Percentiles rank a stretch among this genome's conserved stretches.
Conservation (phyloP, 495 filamentous ascomycete genomes). For the Podospora pseudocomata region DNA sequence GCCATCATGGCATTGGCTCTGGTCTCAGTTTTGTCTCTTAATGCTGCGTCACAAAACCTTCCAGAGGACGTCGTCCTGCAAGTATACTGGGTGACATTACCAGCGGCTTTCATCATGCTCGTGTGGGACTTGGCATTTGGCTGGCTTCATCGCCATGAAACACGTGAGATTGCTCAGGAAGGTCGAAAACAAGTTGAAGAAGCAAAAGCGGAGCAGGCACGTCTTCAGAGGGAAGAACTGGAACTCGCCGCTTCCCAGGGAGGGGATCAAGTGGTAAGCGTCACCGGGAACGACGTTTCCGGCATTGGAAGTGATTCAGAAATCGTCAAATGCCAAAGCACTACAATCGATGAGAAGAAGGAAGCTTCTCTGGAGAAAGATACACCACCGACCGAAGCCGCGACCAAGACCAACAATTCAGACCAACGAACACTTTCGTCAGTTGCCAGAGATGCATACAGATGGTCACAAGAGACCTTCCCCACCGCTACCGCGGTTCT, state of each 20-base stretch:
- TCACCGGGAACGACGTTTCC: background rate
- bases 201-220: conserved; percentile 37
- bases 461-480: conserved; percentile 62
- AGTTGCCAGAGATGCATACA: conserved; percentile 36
- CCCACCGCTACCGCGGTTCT: conserved; percentile 60
- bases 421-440: conserved; percentile 45
- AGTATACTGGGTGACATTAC: conserved; percentile 60
- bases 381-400: background rate
- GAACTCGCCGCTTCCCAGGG: background rate
- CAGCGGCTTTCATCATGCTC: conserved; percentile 61
- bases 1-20: conserved; percentile 60
- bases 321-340: background rate
- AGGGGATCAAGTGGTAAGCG: background rate
- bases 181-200: conserved; percentile 50
- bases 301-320: background rate
- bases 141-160: conserved; percentile 55
- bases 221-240: conserved; percentile 20
- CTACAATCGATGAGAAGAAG: background rate
- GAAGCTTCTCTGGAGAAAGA: background rate
- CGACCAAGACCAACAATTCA: conserved; percentile 8
- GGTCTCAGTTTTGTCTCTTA: conserved; percentile 55
- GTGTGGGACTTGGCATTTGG: conserved; percentile 57
- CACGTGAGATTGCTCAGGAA: conserved; percentile 55
- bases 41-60: conserved; percentile 46
- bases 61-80: conserved; percentile 41